phyloP scores from a whole-genome alignment of 2,329 filamentous ascomycete species.

The Beauveria rudraprayagi region DNA sequence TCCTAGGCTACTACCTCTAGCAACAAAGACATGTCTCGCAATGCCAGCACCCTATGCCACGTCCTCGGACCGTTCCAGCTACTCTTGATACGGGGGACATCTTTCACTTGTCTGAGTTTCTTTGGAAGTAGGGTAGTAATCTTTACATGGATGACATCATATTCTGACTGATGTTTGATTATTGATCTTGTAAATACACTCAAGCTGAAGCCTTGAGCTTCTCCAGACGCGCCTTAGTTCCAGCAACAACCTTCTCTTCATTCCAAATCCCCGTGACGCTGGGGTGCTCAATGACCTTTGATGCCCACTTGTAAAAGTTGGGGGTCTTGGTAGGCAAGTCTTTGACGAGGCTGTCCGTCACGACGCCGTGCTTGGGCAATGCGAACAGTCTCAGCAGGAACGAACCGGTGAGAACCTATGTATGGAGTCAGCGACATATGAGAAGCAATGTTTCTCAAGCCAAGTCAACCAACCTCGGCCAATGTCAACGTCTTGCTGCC shows the following conservation, averaged over 20 bases:
- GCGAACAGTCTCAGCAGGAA: conserved; percentile 56
- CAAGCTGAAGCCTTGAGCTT: conserved; percentile 10
- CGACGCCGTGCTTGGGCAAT: conserved; percentile 44
- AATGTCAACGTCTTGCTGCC: conserved; percentile 58
- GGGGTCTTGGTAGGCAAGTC: conserved; percentile 49
- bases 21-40: too few relatives aligned
- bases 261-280: conserved; percentile 58
- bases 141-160: too few relatives aligned
- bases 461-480: conserved; percentile 52
- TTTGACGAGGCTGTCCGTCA: conserved; percentile 39
- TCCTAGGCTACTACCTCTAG: too few relatives aligned
- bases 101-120: too few relatives aligned
- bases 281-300: conserved; percentile 50
- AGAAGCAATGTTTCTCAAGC: neutral
- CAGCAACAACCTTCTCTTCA: conserved; percentile 13
- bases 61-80: too few relatives aligned
- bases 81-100: too few relatives aligned
- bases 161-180: too few relatives aligned
- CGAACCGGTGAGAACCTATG: conserved; percentile 53
- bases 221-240: conserved; percentile 16
- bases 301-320: conserved; percentile 59
- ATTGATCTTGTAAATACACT: too few relatives aligned
- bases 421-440: conserved; percentile 7
- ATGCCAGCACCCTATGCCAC: too few relatives aligned
- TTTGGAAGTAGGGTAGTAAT: too few relatives aligned